These are phyloP conservation scores for Thymus quinquecostatus DNA, from an alignment of 257 asterid species.

Conservation along the genomic window DNA sequence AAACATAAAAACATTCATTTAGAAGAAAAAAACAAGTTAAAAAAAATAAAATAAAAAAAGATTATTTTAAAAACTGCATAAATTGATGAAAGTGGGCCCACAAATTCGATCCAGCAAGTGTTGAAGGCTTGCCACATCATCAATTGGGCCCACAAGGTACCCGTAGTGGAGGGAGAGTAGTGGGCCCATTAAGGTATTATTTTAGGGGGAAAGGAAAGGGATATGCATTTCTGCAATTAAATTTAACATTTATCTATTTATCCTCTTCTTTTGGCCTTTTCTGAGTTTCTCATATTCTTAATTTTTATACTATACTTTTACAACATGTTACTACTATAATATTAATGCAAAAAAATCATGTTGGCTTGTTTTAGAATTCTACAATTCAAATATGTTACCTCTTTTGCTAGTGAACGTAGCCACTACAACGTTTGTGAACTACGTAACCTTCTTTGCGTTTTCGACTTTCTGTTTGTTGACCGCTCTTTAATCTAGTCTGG, in stretches of 20 bases:
- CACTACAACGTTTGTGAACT: too few species aligned
- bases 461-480: too few species aligned
- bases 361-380: background rate
- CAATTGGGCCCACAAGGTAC: background rate
- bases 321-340: too few species aligned
- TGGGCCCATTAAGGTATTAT: background rate
- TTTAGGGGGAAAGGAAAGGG: background rate
- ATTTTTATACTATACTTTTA: too few species aligned
- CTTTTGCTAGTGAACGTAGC: too few species aligned
- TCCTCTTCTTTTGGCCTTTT: background rate
- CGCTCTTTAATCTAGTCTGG: too few species aligned
- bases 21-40: too few species aligned
- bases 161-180: constrained; percentile 2
- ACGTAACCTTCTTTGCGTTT: too few species aligned
- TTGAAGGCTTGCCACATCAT: background rate
- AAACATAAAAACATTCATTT: too few species aligned
- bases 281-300: background rate
- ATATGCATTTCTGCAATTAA: background rate
- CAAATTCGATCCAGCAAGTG: too few species aligned
- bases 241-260: background rate
- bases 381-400: background rate
- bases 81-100: background rate
- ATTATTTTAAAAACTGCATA: background rate
- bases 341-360: too few species aligned
- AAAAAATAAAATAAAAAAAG: too few species aligned